Conservation (phyloP, 2,329 filamentous ascomycete species). For the Pezicula carpinea region DNA sequence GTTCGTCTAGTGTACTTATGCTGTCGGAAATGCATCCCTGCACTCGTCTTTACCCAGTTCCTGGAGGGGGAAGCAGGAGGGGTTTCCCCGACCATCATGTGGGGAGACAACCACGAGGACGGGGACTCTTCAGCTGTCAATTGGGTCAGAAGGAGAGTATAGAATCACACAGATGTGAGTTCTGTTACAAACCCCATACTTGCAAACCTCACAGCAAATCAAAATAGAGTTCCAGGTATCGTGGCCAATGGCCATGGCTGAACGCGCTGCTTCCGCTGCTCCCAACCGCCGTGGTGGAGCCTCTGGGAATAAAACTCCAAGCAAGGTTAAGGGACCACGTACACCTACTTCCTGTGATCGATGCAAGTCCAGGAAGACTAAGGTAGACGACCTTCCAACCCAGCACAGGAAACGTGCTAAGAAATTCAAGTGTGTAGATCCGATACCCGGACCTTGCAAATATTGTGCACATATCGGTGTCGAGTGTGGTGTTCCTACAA, state of each 20-base stretch:
- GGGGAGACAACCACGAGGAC: neutral
- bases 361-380: constrained; percentile 16
- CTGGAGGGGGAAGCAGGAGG: neutral
- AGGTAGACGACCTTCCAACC: constrained; percentile 2
- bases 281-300: constrained; percentile 4
- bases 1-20: too few species aligned
- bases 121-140: too few species aligned
- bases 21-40: too few species aligned
- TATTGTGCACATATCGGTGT: constrained; percentile 17
- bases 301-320: neutral
- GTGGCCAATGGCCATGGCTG: too few species aligned
- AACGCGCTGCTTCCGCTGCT: neutral
- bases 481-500: constrained; percentile 10
- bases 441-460: constrained; percentile 16
- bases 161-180: too few species aligned
- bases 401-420: neutral
- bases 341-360: constrained; percentile 17
- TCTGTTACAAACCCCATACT: too few species aligned
- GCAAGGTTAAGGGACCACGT: constrained; percentile 9
- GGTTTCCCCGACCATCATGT: neutral
- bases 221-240: too few species aligned
- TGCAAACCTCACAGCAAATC: too few species aligned
- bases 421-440: constrained; percentile 13
- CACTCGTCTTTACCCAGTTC: too few species aligned
- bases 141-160: too few species aligned